Conservation (phyloP, 2,329 filamentous ascomycete genomes). For the Corynespora cassiicola region DNA sequence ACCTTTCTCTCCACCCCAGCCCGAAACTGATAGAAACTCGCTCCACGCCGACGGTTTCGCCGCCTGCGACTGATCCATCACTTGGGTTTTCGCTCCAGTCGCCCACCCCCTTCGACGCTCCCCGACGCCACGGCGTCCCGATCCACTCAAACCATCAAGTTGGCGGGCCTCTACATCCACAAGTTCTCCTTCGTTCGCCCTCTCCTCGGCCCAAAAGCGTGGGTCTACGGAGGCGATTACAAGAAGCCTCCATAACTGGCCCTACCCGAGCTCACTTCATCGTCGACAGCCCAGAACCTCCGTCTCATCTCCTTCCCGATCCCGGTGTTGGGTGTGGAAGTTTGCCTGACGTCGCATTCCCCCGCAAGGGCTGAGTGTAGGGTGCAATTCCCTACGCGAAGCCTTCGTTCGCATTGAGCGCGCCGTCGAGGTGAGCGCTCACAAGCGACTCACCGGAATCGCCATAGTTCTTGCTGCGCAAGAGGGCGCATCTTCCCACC, state of each 20-base stretch:
- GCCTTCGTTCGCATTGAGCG: constrained; percentile 58
- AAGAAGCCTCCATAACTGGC: constrained; percentile 96
- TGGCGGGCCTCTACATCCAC: constrained; percentile 82
- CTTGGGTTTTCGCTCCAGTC: constrained; percentile 24
- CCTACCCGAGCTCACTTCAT: constrained; percentile 36
- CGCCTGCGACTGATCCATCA: constrained; percentile 33
- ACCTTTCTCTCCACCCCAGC: too few relatives aligned
- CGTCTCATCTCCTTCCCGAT: constrained; percentile 26
- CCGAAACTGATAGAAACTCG: not conserved
- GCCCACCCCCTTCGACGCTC: constrained; percentile 17
- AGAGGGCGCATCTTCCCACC: constrained; percentile 17
- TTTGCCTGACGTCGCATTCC: constrained; percentile 29
- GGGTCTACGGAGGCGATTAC: constrained; percentile 92
- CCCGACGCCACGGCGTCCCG: constrained; percentile 49
- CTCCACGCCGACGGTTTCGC: too few relatives aligned
- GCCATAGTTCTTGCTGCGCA: constrained; percentile 38
- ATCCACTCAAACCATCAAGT: constrained; percentile 75
- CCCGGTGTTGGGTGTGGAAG: constrained; percentile 29
- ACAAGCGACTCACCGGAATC: constrained; percentile 57
- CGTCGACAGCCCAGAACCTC: constrained; percentile 21
- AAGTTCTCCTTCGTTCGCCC: constrained; percentile 80
- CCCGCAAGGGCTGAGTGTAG: constrained; percentile 52
- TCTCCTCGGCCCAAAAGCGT: constrained; percentile 89
- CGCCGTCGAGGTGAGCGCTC: constrained; percentile 59
- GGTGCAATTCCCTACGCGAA: constrained; percentile 53